Base-by-base conservation (phyloP, 1,139 yeast genomes). In the Taphrina confusa region DNA sequence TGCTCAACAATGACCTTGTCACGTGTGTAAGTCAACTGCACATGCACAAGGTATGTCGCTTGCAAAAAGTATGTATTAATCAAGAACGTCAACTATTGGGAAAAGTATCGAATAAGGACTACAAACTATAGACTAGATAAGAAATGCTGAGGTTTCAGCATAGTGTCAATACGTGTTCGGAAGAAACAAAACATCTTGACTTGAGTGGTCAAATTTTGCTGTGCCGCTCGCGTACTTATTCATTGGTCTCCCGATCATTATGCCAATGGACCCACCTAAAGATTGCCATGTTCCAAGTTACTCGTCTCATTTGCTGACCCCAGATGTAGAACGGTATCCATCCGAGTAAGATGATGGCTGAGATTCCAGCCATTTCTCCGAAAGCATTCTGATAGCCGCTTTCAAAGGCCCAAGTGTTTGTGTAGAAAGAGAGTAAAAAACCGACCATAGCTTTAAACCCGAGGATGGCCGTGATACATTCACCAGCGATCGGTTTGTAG, bases 291-390 rank as follows among this genome's bases (percentile, higher is more conserved):
- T 34, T 34, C 39, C 39, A 34, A n/a, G 39, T n/a, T 11, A 20
- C 39, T 34, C 4, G 39, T 34, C 39, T 34, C 14, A 34, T 34
- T 3, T 20, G n/a, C 16, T 12, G 39, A 12, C 39, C 39, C 39
- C 39, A 34, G 39, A 34, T 34, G 39, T 34, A 34, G 39, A 34
- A 34, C n/a, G 39, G 39, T 11, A 34, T 34, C 39, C 39, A 34
- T 34, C 39, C 39, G 20, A 34, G 39, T n/a, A 34, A n/a, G 16
- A 34, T 8, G 2, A 34, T 34, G 16, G 39, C 39, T 3, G 39
- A 34, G 4, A 34, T 34, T 9, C 14, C 39, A 6, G 39, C 39
- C 39, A 34, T 34, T 20, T 34, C 39, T 2, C 39, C 39, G 14
- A 34, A 34, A 5, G 39, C 39, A 6, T 34, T 34, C 16, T 34